phyloP scores from a whole-genome alignment of 768 basidiomycete species.

The Trametes gibbosa region DNA sequence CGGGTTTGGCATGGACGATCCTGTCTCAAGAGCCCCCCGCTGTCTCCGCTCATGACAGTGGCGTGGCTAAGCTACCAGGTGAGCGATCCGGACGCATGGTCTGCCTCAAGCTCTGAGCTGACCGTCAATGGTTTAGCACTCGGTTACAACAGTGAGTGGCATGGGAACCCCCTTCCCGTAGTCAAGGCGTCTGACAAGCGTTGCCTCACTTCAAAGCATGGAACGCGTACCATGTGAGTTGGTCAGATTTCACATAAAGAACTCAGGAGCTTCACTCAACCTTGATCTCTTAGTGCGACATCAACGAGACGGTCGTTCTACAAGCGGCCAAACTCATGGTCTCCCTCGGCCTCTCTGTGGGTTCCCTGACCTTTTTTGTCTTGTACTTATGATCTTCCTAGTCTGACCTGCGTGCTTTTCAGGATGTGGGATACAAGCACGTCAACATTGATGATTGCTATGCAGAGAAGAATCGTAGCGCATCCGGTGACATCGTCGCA shows the following conservation, averaged over 20 bases:
- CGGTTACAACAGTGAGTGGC: constrained; percentile 59
- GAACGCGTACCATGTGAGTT: constrained; percentile 65
- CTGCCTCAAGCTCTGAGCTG: background rate
- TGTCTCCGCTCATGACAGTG: constrained; percentile 20
- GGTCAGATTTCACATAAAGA: background rate
- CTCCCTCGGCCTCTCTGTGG: constrained; percentile 46
- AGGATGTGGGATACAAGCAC: constrained; percentile 59
- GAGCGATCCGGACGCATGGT: constrained; percentile 7
- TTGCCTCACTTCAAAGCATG: constrained; percentile 43
- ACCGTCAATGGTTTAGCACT: constrained; percentile 37
- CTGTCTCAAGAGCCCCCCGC: background rate
- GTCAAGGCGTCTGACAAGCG: background rate
- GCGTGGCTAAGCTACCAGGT: constrained; percentile 38
- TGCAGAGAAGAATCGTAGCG: constrained; percentile 52
- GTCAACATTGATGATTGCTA: constrained; percentile 68
- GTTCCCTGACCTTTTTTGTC: background rate
- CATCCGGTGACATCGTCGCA: constrained; percentile 53
- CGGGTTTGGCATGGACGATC: constrained; percentile 5
- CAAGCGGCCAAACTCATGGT: constrained; percentile 50
- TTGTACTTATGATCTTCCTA: background rate
- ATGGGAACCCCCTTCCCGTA: background rate
- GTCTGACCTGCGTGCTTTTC: background rate
- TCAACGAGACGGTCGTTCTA: constrained; percentile 51
- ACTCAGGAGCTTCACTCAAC: background rate
- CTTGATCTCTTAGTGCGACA: constrained; percentile 47